Evolutionary conservation across 2,329 filamentous ascomycete species (phyloP).

Genomic region (Aspergillus eucalypticola): DNA sequence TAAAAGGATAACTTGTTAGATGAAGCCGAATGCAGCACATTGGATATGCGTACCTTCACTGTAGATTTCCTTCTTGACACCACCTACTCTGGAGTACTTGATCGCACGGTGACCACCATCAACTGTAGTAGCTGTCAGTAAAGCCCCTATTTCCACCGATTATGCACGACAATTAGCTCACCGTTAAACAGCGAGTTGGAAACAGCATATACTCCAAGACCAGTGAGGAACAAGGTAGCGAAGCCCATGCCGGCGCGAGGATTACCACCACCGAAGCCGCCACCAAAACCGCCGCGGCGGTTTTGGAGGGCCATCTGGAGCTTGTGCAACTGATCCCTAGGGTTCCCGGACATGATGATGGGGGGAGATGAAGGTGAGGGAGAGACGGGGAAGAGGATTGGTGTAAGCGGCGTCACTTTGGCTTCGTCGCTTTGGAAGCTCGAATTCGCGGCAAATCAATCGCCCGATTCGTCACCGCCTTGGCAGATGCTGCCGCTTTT

Average conservation of each 20-base stretch:
- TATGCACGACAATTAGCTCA: constrained; percentile 33
- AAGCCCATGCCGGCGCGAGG: constrained; percentile 51
- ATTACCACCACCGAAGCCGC: constrained; percentile 55
- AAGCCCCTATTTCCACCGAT: background rate
- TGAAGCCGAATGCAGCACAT: constrained; percentile 13
- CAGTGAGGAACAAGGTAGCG: constrained; percentile 56
- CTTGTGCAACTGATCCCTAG: constrained; percentile 66
- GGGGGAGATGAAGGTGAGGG: constrained; percentile 15
- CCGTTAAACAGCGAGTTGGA: constrained; percentile 69
- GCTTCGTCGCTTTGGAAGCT: constrained; percentile 13
- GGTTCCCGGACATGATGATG: constrained; percentile 53
- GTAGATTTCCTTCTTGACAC: constrained; percentile 96
- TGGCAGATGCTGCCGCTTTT: constrained; percentile 9
- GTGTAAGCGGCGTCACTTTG: constrained; percentile 19
- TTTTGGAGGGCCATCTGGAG: constrained; percentile 64
- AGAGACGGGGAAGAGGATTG: background rate
- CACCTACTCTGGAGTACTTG: constrained; percentile 91
- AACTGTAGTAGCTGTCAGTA: constrained; percentile 54
- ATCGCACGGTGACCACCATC: constrained; percentile 98
- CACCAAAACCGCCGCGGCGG: constrained; percentile 45
- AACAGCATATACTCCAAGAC: constrained; percentile 41
- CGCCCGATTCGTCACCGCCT: constrained; percentile 30
- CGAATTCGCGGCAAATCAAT: constrained; percentile 22
- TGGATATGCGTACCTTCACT: constrained; percentile 68
- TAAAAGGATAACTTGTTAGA: constrained; percentile 36